Conservation (phyloP, 2,329 filamentous ascomycete genomes). For the Ophiocordyceps camponoti-leonardi region DNA sequence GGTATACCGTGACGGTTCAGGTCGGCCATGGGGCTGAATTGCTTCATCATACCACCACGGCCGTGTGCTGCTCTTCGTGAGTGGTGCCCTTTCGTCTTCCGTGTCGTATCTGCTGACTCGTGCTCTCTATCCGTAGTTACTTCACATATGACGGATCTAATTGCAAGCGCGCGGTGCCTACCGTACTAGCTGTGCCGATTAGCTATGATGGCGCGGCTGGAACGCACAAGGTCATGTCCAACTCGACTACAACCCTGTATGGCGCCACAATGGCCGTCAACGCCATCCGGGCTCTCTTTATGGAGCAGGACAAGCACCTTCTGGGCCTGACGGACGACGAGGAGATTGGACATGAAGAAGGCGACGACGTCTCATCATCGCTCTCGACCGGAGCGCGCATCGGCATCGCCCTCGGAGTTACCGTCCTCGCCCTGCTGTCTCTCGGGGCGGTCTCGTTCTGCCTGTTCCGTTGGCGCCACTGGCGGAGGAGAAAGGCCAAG, state of each 20-base stretch:
- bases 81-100: constrained; percentile 4
- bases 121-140: constrained; percentile 10
- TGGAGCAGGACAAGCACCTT: constrained; percentile 15
- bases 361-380: constrained; percentile 3
- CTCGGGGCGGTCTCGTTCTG: constrained; percentile 10
- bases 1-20: constrained; percentile 18
- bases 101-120: constrained; percentile 3
- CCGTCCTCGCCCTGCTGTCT: constrained; percentile 11
- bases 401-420: constrained; percentile 17
- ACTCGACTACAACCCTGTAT: constrained; percentile 19
- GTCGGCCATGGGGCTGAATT: constrained; percentile 11
- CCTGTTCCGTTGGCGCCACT: constrained; percentile 9
- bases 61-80: constrained; percentile 23
- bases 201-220: constrained; percentile 17
- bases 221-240: constrained; percentile 16
- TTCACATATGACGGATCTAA: constrained; percentile 15
- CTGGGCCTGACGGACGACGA: constrained; percentile 17
- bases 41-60: constrained; percentile 18
- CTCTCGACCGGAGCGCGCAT: constrained; percentile 15
- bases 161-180: constrained; percentile 18
- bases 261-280: constrained; percentile 19
- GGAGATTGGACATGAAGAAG: constrained; percentile 7
- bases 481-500: constrained; percentile 5
- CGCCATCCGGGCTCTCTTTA: constrained; percentile 19
- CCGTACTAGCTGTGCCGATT: constrained; percentile 18